A percentile compares a stretch with the other conserved stretches of the same genome.
phyloP scores from a whole-genome alignment of 441 rosid genomes.

The Corymbia calophylla region DNA sequence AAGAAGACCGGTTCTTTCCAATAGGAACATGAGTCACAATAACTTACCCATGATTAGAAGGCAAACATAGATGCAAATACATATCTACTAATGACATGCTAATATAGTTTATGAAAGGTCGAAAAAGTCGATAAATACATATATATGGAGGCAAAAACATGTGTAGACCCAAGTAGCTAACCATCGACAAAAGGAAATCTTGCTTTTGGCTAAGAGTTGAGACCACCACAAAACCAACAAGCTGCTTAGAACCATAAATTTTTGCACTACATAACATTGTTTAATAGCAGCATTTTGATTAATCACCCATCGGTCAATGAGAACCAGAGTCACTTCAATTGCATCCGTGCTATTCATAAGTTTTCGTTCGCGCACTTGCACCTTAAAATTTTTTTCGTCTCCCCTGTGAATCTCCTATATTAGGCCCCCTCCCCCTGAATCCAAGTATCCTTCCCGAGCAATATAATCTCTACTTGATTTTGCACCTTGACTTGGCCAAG shows the following conservation, averaged over 20 bases:
- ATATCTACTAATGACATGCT: no score
- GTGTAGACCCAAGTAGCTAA: neutral
- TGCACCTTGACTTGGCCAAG: neutral
- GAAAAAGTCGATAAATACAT: neutral
- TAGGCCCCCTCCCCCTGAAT: neutral
- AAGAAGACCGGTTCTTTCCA: neutral
- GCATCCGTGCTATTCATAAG: no score
- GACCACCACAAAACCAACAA: neutral
- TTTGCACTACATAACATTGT: neutral
- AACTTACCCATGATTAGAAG: neutral
- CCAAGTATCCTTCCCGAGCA: neutral
- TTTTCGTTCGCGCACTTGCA: neutral
- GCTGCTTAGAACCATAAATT: neutral
- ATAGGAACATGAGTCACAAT: neutral
- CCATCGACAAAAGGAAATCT: neutral
- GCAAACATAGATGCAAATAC: neutral
- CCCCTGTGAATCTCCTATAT: neutral
- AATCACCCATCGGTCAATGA: no score
- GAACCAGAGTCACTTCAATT: neutral
- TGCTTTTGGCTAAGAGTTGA: neutral
- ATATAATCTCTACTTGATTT: neutral
- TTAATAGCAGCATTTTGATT: no score
- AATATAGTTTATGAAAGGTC: neutral
- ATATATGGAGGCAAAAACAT: neutral
- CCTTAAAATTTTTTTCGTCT: no score